A percentile compares a stretch with the other conserved stretches of the same genome.
These are phyloP conservation scores for Westerdykella ornata DNA, from an alignment of 2,329 filamentous ascomycete species.

Conservation along the genomic window DNA sequence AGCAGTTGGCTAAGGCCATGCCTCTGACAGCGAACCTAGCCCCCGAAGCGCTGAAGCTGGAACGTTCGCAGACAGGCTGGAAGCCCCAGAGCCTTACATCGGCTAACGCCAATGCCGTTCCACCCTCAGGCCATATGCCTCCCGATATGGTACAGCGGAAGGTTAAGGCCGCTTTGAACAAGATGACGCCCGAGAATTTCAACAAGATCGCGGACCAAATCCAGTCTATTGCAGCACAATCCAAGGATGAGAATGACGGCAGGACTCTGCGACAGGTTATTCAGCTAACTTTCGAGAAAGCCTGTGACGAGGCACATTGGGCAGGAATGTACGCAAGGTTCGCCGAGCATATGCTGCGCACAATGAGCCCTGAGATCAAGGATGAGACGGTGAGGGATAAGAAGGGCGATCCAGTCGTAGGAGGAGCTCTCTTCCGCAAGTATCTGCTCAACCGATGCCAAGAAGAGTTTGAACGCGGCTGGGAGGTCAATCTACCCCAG, in stretches of 20 bases:
- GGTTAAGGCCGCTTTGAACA: constrained; percentile 97
- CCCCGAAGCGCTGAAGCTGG: constrained; percentile 65
- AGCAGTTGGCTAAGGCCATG: constrained; percentile 76
- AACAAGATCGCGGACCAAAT: constrained; percentile 93
- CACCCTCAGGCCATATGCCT: constrained; percentile 55
- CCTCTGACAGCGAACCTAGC: constrained; percentile 73
- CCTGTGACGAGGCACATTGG: constrained; percentile 97
- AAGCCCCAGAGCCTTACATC: constrained; percentile 60
- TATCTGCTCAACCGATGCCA: constrained; percentile 98
- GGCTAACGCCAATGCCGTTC: constrained; percentile 5
- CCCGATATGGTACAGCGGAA: constrained; percentile 95
- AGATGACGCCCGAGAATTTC: constrained; percentile 99
- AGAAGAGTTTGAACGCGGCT: constrained; percentile 97
- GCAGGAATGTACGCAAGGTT: constrained; percentile 98
- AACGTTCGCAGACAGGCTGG: constrained; percentile 71
- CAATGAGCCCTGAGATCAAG: constrained; percentile 88
- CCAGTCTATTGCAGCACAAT: constrained; percentile 84
- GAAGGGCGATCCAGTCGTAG: constrained; percentile 77
- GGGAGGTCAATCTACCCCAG: constrained; percentile 79
- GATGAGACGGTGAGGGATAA: constrained; percentile 94
- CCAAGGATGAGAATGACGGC: constrained; percentile 89
- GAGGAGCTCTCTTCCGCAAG: constrained; percentile 93
- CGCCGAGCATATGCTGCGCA: constrained; percentile 94
- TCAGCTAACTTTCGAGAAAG: constrained; percentile 98
- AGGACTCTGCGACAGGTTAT: constrained; percentile 95